A percentile compares a stretch with the other conserved stretches of the same genome.
These are phyloP conservation scores for Zymoseptoria crescenta DNA, from an alignment of 2,329 filamentous ascomycete species.

Conservation along the genomic window DNA sequence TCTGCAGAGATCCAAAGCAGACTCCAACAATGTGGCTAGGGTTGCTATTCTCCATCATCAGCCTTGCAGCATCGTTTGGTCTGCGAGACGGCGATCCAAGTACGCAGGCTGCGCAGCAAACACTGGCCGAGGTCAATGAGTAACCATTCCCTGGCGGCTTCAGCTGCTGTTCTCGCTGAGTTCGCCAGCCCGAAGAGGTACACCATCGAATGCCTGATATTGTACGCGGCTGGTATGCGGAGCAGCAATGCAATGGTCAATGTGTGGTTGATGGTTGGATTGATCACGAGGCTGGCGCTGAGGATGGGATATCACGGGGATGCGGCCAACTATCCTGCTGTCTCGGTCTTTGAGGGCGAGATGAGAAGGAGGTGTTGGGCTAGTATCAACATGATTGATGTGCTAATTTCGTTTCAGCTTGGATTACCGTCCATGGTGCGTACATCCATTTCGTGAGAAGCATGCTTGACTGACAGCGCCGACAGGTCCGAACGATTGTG, in stretches of 20 bases:
- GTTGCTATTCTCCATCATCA: constrained; percentile 41
- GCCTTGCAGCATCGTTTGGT: constrained; percentile 31
- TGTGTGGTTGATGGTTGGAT: constrained; percentile 37
- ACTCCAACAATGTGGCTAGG: constrained; percentile 41
- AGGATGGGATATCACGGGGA: constrained; percentile 43
- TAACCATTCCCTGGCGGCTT: constrained; percentile 27
- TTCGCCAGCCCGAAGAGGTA: constrained; percentile 40
- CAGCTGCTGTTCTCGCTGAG: constrained; percentile 27
- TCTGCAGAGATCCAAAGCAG: constrained; percentile 36
- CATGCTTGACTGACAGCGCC: constrained; percentile 1
- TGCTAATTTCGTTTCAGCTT: constrained; percentile 41
- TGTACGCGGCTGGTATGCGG: constrained; percentile 28
- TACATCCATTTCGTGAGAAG: not conserved
- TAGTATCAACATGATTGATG: constrained; percentile 37
- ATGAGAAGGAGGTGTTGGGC: constrained; percentile 42
- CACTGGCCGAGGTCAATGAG: constrained; percentile 17
- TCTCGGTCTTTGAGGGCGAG: constrained; percentile 37
- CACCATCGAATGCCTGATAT: constrained; percentile 34
- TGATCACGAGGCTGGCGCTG: constrained; percentile 34
- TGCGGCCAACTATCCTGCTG: constrained; percentile 34
- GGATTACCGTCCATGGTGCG: constrained; percentile 44
- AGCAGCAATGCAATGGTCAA: constrained; percentile 27
- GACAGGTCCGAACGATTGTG: constrained; percentile 25
- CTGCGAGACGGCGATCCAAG: constrained; percentile 21
- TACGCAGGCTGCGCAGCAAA: constrained; percentile 12